Conservation (phyloP, 805 yeast species). For the Spathaspora sp. region DNA sequence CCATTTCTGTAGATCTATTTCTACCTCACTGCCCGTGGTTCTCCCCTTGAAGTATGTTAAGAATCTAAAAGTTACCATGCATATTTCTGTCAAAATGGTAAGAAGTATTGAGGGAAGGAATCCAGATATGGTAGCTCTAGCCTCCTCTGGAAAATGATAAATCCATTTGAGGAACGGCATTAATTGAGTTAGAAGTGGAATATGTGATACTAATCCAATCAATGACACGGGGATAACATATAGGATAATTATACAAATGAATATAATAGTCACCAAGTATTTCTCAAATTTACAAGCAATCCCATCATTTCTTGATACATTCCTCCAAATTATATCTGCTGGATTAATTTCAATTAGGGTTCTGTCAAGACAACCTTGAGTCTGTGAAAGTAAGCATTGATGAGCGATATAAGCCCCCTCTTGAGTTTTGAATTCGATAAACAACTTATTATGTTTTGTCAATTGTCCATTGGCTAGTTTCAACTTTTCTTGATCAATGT, state of each 20-base stretch:
- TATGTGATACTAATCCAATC: conserved; percentile 71
- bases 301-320: conserved; percentile 41
- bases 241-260: conserved; percentile 45
- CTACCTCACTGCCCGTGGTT: conserved; percentile 59
- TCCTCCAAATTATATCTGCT: conserved; percentile 69
- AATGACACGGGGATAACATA: conserved; percentile 87
- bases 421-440: conserved; percentile 58
- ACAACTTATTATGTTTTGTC: conserved; percentile 41
- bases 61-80: conserved; percentile 53
- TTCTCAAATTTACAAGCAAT: conserved; percentile 35
- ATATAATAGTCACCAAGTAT: conserved; percentile 41
- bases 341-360: conserved; percentile 57
- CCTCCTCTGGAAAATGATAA: conserved; percentile 48
- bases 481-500: conserved; percentile 18
- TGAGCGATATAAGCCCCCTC: conserved; percentile 60
- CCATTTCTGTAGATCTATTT: conserved; percentile 73
- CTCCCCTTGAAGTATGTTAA: conserved; percentile 55
- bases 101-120: conserved; percentile 67
- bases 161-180: conserved; percentile 61
- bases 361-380: conserved; percentile 40
- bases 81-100: conserved; percentile 58
- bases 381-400: conserved; percentile 49
- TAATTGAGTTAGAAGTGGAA: conserved; percentile 58
- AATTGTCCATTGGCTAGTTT: conserved; percentile 15
- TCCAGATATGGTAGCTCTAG: conserved; percentile 54